These are phyloP conservation scores for Oryza glaberrima DNA, from an alignment of 176 grass and related monocot genomes.

Conservation along the genomic window DNA sequence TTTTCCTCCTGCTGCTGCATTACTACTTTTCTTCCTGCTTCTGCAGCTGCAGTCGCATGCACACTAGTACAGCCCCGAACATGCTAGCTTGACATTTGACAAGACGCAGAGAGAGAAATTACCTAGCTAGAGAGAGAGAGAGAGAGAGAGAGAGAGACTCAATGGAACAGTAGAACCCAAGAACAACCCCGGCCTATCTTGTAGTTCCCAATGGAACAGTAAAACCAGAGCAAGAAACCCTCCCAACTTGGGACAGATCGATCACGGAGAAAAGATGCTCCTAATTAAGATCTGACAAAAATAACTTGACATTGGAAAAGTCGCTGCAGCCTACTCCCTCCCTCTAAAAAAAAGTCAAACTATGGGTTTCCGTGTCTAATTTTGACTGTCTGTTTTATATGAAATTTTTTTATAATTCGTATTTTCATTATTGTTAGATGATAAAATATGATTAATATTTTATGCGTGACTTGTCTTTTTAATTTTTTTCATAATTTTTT, in stretches of 20 bases:
- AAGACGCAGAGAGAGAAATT: constrained; percentile 31
- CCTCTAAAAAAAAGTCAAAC: too few relatives aligned
- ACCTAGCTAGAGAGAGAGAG: too few relatives aligned
- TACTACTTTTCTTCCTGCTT: not conserved
- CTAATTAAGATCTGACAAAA: constrained; percentile 13
- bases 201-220: constrained; percentile 49
- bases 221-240: constrained; percentile 6
- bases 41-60: constrained; percentile 11
- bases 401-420: too few relatives aligned
- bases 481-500: too few relatives aligned
- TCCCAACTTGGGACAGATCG: not conserved
- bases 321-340: not conserved
- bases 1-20: not conserved
- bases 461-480: too few relatives aligned
- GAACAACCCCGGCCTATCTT: not conserved
- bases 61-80: constrained; percentile 5
- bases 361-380: too few relatives aligned
- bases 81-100: constrained; percentile 9
- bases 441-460: too few relatives aligned
- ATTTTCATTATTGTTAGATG: too few relatives aligned
- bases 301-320: not conserved
- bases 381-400: too few relatives aligned
- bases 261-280: not conserved
- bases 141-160: not conserved
- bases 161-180: not conserved